Evolutionary conservation across 2,329 filamentous ascomycete genomes (phyloP).

Genomic region (Fusarium devonianum): DNA sequence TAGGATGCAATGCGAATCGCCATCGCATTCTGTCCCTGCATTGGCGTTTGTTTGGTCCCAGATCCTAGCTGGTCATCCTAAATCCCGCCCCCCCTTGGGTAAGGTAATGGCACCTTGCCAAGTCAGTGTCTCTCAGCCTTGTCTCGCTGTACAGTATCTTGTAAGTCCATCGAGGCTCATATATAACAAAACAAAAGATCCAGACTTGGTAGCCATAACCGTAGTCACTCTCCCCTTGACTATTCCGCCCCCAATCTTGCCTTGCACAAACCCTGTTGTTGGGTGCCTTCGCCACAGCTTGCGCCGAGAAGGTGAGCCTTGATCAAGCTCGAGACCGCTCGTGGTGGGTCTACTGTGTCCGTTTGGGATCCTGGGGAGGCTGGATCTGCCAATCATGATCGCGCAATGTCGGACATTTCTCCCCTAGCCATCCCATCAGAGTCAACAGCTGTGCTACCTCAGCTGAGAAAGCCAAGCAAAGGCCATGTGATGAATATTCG

Average conservation of each 20-base stretch:
- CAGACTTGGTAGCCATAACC: not conserved
- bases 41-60: not conserved
- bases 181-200: no score
- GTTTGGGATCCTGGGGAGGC: constrained; percentile 7
- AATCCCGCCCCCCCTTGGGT: no score
- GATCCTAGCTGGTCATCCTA: no score
- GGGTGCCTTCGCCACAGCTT: constrained; percentile 28
- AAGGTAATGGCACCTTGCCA: no score
- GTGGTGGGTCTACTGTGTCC: constrained; percentile 10
- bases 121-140: no score
- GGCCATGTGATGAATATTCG: no score
- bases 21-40: not conserved
- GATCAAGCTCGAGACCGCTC: constrained; percentile 15
- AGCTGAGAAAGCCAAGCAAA: constrained; percentile 7
- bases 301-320: constrained; percentile 19
- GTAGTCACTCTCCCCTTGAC: not conserved
- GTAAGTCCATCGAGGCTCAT: no score
- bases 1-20: constrained; percentile 10
- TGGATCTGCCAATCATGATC: constrained; percentile 7
- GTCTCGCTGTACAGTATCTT: no score
- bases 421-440: no score
- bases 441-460: constrained; percentile 10
- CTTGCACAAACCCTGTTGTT: constrained; percentile 14
- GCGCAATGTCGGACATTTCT: not conserved
- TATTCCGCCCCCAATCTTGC: not conserved